Evolutionary conservation across 2,329 filamentous ascomycete species (phyloP).

Genomic region (Aureobasidium sp.): DNA sequence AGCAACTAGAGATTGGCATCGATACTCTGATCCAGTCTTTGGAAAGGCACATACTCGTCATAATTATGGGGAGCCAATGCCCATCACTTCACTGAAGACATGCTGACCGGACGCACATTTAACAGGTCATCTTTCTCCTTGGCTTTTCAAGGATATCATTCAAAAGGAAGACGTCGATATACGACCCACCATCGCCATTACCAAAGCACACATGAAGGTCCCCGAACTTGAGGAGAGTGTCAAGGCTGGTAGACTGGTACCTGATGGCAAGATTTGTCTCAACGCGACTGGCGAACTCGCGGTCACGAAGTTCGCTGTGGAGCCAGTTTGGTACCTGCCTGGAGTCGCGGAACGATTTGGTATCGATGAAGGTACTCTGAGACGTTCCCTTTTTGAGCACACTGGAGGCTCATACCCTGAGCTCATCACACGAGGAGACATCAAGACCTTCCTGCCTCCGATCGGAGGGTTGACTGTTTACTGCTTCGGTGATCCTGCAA

Average conservation of each 20-base stretch:
- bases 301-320: slow-evolving; percentile 94
- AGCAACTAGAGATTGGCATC: background rate
- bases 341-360: slow-evolving; percentile 82
- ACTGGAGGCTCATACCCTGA: slow-evolving; percentile 96
- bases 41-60: background rate
- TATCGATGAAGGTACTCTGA: slow-evolving; percentile 84
- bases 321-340: slow-evolving; percentile 63
- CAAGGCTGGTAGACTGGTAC: slow-evolving; percentile 62
- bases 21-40: background rate
- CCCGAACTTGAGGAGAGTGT: slow-evolving; percentile 91
- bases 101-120: background rate
- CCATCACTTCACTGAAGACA: background rate
- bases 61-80: background rate
- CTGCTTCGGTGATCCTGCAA: slow-evolving; percentile 90
- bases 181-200: slow-evolving; percentile 84
- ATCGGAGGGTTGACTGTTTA: slow-evolving; percentile 96
- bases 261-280: slow-evolving; percentile 84
- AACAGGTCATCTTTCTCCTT: slow-evolving; percentile 67
- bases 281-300: slow-evolving; percentile 80
- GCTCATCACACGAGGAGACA: slow-evolving; percentile 86
- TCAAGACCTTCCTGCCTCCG: slow-evolving; percentile 91
- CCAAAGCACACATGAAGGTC: slow-evolving; percentile 92
- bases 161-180: slow-evolving; percentile 76
- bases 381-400: slow-evolving; percentile 85
- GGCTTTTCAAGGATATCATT: slow-evolving; percentile 74